These are phyloP conservation scores for Crithidia brevicula DNA, from an alignment of 208 protist genomes.

Conservation along the genomic window DNA sequence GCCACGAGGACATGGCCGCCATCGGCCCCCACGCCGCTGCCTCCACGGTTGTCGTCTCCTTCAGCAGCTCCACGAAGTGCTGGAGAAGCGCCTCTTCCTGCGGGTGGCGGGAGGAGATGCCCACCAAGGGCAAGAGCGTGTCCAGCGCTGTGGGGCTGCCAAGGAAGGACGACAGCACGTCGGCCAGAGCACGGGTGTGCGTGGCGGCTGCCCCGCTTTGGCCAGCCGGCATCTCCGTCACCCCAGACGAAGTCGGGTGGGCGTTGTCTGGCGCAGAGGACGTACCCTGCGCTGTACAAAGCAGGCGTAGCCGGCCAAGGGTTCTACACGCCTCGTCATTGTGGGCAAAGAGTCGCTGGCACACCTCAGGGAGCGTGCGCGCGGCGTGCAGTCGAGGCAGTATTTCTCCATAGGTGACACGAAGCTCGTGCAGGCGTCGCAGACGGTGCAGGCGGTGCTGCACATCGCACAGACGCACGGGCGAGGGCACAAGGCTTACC, in stretches of 20 bases:
- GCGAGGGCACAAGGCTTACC: conserved; percentile 27
- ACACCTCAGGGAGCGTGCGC: conserved; percentile 28
- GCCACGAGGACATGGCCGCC: conserved; percentile 43
- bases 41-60: conserved; percentile 29
- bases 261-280: background rate
- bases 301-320: conserved; percentile 10
- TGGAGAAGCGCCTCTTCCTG: conserved; percentile 52
- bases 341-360: conserved; percentile 33
- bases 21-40: conserved; percentile 58
- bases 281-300: background rate
- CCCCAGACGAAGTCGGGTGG: background rate
- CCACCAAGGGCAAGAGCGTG: conserved; percentile 48
- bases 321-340: conserved; percentile 13
- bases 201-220: background rate
- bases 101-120: conserved; percentile 42
- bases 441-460: conserved; percentile 39
- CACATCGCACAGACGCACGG: conserved; percentile 39
- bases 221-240: no score
- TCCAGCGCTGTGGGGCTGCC: conserved; percentile 21
- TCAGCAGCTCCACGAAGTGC: conserved; percentile 34
- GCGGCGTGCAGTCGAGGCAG: conserved; percentile 44
- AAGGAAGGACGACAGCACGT: conserved; percentile 25
- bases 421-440: conserved; percentile 56
- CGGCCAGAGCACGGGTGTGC: background rate
- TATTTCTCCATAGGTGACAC: conserved; percentile 32